Evolutionary conservation across 805 yeast species (phyloP).

Genomic region (Ogataea neopini): DNA sequence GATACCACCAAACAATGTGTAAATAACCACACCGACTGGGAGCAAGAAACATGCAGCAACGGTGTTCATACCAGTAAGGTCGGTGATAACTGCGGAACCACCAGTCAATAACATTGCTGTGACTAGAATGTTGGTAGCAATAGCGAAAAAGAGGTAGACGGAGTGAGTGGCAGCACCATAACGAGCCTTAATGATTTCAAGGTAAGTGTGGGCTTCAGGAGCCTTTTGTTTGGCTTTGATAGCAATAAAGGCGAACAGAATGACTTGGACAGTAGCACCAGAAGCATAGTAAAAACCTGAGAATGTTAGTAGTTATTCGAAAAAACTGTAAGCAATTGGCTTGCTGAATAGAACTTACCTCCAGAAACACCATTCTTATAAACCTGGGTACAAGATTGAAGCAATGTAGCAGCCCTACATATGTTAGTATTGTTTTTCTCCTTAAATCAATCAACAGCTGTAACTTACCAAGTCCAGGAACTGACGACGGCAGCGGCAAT

Average conservation of each 20-base stretch:
- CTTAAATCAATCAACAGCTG: background rate
- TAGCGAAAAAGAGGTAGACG: slow-evolving; percentile 73
- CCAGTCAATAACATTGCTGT: slow-evolving; percentile 92
- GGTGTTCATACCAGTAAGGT: slow-evolving; percentile 76
- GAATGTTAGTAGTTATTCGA: slow-evolving; percentile 1
- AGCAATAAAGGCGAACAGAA: slow-evolving; percentile 82
- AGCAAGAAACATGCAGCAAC: slow-evolving; percentile 81
- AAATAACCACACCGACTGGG: slow-evolving; percentile 76
- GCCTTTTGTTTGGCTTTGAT: slow-evolving; percentile 87
- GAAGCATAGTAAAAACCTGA: slow-evolving; percentile 66
- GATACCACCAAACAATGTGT: slow-evolving; percentile 79
- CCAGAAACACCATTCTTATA: slow-evolving; percentile 79
- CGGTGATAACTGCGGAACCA: slow-evolving; percentile 79
- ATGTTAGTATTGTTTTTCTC: background rate
- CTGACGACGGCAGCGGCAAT: slow-evolving; percentile 90
- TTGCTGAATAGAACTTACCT: slow-evolving; percentile 12
- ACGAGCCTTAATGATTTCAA: slow-evolving; percentile 79
- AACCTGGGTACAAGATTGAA: slow-evolving; percentile 76
- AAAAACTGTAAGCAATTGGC: no score
- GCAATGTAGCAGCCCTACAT: slow-evolving; percentile 61
- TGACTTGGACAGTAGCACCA: slow-evolving; percentile 89
- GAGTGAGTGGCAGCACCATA: slow-evolving; percentile 78
- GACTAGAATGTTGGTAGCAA: slow-evolving; percentile 85
- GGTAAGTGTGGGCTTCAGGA: slow-evolving; percentile 88
- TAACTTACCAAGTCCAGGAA: slow-evolving; percentile 77